Percentiles rank a stretch among this genome's conserved stretches.
These are phyloP conservation scores for Trichoderma hamatum DNA, from an alignment of 2,329 filamentous ascomycete species.

Conservation along the genomic window DNA sequence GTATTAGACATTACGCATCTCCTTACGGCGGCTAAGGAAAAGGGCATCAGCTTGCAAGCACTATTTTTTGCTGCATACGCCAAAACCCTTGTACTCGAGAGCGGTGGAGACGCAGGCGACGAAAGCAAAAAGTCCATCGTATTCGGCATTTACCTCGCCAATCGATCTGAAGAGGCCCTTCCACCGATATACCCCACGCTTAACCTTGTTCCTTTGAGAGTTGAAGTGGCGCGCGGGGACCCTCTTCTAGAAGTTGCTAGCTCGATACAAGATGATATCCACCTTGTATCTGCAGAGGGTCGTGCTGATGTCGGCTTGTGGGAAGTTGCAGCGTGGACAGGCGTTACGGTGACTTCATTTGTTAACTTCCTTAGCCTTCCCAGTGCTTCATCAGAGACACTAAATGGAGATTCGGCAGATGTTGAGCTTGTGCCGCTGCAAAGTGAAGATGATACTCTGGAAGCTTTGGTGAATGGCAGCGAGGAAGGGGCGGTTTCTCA, in stretches of 20 bases:
- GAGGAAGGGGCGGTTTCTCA: conserved; percentile 11
- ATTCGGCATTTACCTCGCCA: conserved; percentile 83
- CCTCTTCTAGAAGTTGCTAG: conserved; percentile 58
- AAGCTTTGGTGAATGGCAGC: not conserved
- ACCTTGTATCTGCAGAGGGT: conserved; percentile 55
- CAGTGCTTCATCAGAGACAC: not conserved
- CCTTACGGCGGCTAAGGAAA: conserved; percentile 43
- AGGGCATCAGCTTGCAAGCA: conserved; percentile 70
- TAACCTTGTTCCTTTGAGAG: conserved; percentile 73
- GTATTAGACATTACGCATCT: conserved; percentile 43
- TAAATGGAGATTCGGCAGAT: not conserved
- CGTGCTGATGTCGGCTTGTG: conserved; percentile 64
- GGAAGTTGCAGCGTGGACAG: conserved; percentile 77
- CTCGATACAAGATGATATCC: conserved; percentile 69
- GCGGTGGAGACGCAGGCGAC: conserved; percentile 17
- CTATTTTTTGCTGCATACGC: conserved; percentile 75
- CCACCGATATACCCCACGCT: conserved; percentile 68
- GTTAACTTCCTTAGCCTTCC: conserved; percentile 77
- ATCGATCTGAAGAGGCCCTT: conserved; percentile 61
- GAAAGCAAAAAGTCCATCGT: conserved; percentile 46
- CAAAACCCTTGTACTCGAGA: conserved; percentile 39
- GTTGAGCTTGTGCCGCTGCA: not conserved
- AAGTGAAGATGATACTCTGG: not conserved
- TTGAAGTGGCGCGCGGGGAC: conserved; percentile 42
- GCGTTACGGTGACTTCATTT: conserved; percentile 68